Percentiles rank a stretch among this genome's conserved stretches.
These are phyloP conservation scores for Trypanosoma grayi DNA, from an alignment of 208 protist species.

Conservation along the genomic window DNA sequence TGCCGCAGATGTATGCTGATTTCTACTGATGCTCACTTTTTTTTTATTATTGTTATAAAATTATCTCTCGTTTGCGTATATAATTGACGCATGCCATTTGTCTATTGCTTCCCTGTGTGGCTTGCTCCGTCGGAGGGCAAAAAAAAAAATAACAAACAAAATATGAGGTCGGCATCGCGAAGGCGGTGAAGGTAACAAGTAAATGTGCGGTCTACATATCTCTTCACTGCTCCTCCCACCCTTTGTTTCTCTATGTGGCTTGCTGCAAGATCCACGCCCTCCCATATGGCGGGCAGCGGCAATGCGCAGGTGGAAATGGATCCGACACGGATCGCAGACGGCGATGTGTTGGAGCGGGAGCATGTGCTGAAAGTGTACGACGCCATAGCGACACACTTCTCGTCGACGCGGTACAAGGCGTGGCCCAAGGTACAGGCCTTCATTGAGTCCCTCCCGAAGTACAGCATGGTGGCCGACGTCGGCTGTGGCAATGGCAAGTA, in stretches of 20 bases:
- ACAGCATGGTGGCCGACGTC: slow-evolving; percentile 70
- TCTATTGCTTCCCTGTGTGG: too few species aligned
- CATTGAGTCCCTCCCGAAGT: slow-evolving; percentile 54
- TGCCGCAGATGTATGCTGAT: too few species aligned
- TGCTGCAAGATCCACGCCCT: background rate
- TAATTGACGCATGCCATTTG: too few species aligned
- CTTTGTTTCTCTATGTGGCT: slow-evolving; percentile 8
- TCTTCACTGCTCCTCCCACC: background rate
- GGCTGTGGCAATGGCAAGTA: slow-evolving; percentile 92
- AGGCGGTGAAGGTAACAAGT: too few species aligned
- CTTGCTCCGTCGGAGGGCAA: too few species aligned
- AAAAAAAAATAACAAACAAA: too few species aligned
- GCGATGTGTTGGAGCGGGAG: slow-evolving; percentile 46
- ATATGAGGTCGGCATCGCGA: too few species aligned
- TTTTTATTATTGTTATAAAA: too few species aligned
- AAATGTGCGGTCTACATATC: too few species aligned
- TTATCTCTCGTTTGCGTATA: too few species aligned
- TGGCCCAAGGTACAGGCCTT: slow-evolving; percentile 81
- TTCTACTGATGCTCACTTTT: too few species aligned
- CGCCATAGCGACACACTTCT: slow-evolving; percentile 84
- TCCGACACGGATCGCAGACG: slow-evolving; percentile 4
- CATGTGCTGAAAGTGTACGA: slow-evolving; percentile 86
- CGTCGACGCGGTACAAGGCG: slow-evolving; percentile 82
- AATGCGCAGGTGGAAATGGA: slow-evolving; percentile 1
- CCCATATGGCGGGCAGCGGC: background rate